These are phyloP conservation scores for Lagenaria siceraria DNA, from an alignment of 306 rosid species.

Conservation along the genomic window DNA sequence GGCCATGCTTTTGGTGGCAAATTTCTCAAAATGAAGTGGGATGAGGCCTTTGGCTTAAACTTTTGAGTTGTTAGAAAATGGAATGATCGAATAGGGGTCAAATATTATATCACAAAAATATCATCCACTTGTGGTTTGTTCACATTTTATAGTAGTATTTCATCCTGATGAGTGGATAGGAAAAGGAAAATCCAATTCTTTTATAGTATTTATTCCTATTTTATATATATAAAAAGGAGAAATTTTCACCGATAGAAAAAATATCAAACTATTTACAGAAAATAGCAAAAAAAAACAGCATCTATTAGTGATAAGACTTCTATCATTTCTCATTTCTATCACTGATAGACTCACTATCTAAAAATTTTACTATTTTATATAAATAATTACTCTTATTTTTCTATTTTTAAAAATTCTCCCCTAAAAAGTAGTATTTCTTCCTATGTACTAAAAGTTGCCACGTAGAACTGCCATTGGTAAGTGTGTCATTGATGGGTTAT, in stretches of 20 bases:
- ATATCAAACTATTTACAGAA: too few relatives aligned
- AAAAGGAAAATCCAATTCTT: neutral
- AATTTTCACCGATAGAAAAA: too few relatives aligned
- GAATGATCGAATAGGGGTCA: too few relatives aligned
- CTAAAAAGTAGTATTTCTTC: neutral
- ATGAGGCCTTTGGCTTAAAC: neutral
- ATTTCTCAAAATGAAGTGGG: neutral
- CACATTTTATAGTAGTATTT: neutral
- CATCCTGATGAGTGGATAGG: neutral
- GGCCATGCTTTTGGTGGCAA: neutral
- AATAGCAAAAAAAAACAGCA: too few relatives aligned
- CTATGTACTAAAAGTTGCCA: neutral
- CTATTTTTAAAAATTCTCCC: too few relatives aligned
- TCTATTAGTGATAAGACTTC: too few relatives aligned
- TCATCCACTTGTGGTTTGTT: neutral
- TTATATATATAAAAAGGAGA: too few relatives aligned
- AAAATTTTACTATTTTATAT: too few relatives aligned
- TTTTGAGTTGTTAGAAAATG: neutral
- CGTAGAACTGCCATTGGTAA: neutral
- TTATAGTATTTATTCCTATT: neutral
- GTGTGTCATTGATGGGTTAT: neutral
- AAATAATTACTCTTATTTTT: too few relatives aligned
- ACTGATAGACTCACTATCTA: too few relatives aligned
- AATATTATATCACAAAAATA: neutral
- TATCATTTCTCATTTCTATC: too few relatives aligned